Base-by-base conservation (phyloP, 441 rosid genomes). In the Jatropha podagrica region DNA sequence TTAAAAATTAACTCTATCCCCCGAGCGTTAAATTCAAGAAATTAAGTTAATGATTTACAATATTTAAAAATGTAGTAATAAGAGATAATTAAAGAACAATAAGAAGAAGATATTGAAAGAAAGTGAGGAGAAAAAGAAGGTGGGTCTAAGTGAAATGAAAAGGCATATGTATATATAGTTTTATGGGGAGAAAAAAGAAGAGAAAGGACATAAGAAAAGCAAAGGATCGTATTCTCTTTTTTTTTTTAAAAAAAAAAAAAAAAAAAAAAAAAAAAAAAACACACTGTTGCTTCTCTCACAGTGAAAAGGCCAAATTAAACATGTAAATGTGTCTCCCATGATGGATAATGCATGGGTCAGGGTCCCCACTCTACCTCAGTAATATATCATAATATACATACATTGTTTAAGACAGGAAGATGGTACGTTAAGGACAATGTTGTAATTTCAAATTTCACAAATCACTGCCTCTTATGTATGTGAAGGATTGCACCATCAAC, bases 341-440 rank as follows among this genome's bases (percentile, higher is more conserved):
- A 79, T 80, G 81, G 83, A 71, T 68, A 76, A 77, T 76, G 79
- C 76, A 79, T 83, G 86, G 88, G 84, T 55, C 85, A 81, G 86
- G 86, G 84, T 55, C 85, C 86, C 84, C 66, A 46, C 38, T 17
- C 8, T 61, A 18, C 82, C 81, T 54, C 58, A 2, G 32, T 32
- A 32, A 32, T 32, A 32, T 32, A 32, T 32, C 32, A 32, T 32
- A 32, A 32, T 32, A 32, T 32, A 32, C 32, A 32, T 32, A 32
- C 32, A 32, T 32, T 32, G 1, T 32, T 32, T 32, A 32, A 2
- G 32, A 32, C 44, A 38, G 14, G 68, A 62, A 56, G 63, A 56
- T 56, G n/a, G 60, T 54, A 69, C 79, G 73, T 73, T 37, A 26
- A 54, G 78, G 76, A 7, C 51, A 66, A 11, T 26, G 32, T 76